These are phyloP conservation scores for Epichloe typhina DNA, from an alignment of 2,329 filamentous ascomycete genomes.

Conservation along the genomic window DNA sequence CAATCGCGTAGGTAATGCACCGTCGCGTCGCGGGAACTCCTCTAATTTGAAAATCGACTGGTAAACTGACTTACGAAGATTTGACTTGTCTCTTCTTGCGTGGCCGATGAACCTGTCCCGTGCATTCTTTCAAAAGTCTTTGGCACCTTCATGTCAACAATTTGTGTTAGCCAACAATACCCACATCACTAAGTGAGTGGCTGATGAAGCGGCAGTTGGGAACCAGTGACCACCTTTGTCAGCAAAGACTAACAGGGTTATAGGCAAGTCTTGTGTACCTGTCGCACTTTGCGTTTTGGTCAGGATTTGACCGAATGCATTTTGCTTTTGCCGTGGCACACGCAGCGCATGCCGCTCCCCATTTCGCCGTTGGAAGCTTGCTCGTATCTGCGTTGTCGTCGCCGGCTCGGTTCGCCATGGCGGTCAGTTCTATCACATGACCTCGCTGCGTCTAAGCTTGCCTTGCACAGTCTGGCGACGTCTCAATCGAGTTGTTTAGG, in stretches of 20 bases:
- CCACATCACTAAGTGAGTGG: neutral
- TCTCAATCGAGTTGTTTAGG: neutral
- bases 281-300: constrained; percentile 30
- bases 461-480: neutral
- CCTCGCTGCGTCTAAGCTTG: neutral
- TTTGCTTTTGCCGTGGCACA: constrained; percentile 38
- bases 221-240: neutral
- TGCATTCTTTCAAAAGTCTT: constrained; percentile 33
- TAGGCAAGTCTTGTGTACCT: constrained; percentile 21
- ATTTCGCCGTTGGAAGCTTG: constrained; percentile 27
- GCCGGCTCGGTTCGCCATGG: constrained; percentile 1
- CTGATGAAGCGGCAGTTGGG: neutral
- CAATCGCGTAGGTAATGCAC: neutral
- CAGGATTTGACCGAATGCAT: constrained; percentile 29
- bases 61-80: constrained; percentile 31
- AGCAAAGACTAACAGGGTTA: neutral
- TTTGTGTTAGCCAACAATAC: constrained; percentile 1
- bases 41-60: neutral
- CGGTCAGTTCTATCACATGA: constrained; percentile 4
- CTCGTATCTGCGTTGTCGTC: constrained; percentile 10
- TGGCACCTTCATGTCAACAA: constrained; percentile 25
- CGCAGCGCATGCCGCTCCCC: constrained; percentile 35
- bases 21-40: neutral
- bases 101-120: constrained; percentile 32
- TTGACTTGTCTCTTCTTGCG: constrained; percentile 38